Evolutionary conservation across 2,329 filamentous ascomycete species (phyloP).

Genomic region (Setomelanomma holmii): DNA sequence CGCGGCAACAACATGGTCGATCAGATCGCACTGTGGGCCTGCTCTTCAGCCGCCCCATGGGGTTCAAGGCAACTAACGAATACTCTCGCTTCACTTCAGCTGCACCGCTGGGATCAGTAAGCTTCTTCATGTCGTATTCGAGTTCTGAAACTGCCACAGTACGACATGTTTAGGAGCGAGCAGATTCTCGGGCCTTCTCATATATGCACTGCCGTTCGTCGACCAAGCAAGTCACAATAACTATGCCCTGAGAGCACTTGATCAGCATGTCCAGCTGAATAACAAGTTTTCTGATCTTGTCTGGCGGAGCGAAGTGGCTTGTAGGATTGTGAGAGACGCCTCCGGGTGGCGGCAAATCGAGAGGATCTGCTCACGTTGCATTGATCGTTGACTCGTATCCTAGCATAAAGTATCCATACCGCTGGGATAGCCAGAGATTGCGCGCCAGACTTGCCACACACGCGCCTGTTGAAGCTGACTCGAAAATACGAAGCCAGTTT

Average conservation of each 20-base stretch:
- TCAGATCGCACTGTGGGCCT: not conserved
- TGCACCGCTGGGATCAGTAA: too few species aligned
- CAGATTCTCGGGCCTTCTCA: not conserved
- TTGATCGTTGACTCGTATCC: not conserved
- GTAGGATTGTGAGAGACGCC: not conserved
- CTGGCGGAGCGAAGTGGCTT: not conserved
- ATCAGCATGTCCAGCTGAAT: not conserved
- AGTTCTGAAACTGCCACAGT: too few species aligned
- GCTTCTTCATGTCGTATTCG: too few species aligned
- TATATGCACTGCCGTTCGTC: not conserved
- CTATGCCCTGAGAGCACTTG: too few species aligned
- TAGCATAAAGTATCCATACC: not conserved
- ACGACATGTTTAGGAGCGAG: too few species aligned
- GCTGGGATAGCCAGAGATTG: constrained; percentile 1
- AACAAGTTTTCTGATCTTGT: not conserved
- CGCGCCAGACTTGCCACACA: not conserved
- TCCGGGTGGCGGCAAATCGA: not conserved
- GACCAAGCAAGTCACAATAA: too few species aligned
- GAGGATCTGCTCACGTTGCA: not conserved
- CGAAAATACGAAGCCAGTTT: not conserved
- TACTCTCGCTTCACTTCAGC: too few species aligned
- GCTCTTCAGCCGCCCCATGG: not conserved
- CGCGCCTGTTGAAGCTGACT: not conserved
- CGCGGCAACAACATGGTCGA: not conserved
- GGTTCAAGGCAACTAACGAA: not conserved